Evolutionary conservation across 495 filamentous ascomycete genomes (phyloP), one percentile per base, ranked within the genome.

Genomic region (Astrothelium subdiscretum): DNA sequence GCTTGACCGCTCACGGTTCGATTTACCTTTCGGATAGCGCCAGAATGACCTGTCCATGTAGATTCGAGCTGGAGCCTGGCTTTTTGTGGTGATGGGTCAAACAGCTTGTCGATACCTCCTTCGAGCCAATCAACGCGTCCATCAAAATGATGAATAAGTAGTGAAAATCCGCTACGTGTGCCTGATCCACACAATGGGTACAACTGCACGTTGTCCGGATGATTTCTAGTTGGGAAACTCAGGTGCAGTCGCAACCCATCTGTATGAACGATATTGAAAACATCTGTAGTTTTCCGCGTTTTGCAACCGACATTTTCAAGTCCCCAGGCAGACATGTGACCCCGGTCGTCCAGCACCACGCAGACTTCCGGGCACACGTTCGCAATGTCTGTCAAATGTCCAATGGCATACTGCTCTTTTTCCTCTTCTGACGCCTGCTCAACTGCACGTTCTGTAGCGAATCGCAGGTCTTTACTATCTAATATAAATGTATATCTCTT

Each of bases 321-420:
- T 1, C 90, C 95, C 92, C 92, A 96, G 0, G 92, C 94, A 54
- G 89, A 90, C 90, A 97, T 91, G 66, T 86, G 83, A 3, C 94
- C 94, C 40, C 81, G 77, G 22, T 87, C 86, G 73, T 99, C 92
- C 59, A 95, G 78, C 2, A 92, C 85, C 18, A 97, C 79, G 66
- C 90, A 91, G 2, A 97, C 83, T 67, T 99, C 95, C 0, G 92
- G 95, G 58, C 80, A 86, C 29, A 85, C 84, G 60, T 90, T 92
- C 5, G 90, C 90, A 62, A 97, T 83, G 63, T 95, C 90, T 31
- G 91, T 85, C 5, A 97, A 77, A 73, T 95, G 91, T 67, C 91
- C 84, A 43, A 97, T 74, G 13, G 86, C 86, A 63, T 87, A 82
- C 58, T 85, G 81, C 11, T 86, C 84, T 59, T 80, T 79, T 52